Evolutionary conservation across 306 rosid genomes (phyloP).

Genomic region (Phaseolus lunatus): DNA sequence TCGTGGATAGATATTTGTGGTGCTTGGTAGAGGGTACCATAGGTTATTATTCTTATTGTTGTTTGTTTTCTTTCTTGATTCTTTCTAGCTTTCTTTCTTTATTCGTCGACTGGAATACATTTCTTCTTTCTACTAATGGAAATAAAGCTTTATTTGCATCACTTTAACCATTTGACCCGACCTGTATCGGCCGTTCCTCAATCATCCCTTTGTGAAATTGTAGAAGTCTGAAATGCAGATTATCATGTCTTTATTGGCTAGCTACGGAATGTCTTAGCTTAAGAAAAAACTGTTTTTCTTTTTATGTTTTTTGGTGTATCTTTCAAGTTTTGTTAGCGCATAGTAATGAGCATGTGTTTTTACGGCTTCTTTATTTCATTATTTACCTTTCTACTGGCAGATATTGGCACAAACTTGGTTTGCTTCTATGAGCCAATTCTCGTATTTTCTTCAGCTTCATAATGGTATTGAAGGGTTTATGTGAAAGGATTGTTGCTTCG

Average conservation of each 20-base stretch:
- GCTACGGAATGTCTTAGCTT: slow-evolving; percentile 25
- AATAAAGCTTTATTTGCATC: slow-evolving; percentile 25
- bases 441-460: slow-evolving; percentile 49
- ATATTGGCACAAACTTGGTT: slow-evolving; percentile 42
- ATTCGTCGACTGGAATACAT: slow-evolving; percentile 8
- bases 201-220: slow-evolving; percentile 10
- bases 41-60: neutral
- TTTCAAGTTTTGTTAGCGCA: neutral
- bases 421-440: slow-evolving; percentile 65
- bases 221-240: slow-evolving; percentile 22
- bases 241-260: slow-evolving; percentile 13
- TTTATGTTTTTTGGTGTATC: slow-evolving; percentile 24
- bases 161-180: slow-evolving; percentile 10
- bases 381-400: slow-evolving; percentile 45
- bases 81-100: neutral
- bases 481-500: slow-evolving; percentile 64
- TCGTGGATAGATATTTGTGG: neutral
- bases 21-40: slow-evolving; percentile 15
- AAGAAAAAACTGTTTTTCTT: neutral
- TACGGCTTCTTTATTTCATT: slow-evolving; percentile 38
- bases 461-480: slow-evolving; percentile 76
- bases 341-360: slow-evolving; percentile 17
- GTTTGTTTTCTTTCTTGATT: neutral
- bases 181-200: neutral
- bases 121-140: neutral